These are phyloP conservation scores for Colletotrichum euphorbiae DNA, from an alignment of 2,329 filamentous ascomycete genomes.

Conservation along the genomic window DNA sequence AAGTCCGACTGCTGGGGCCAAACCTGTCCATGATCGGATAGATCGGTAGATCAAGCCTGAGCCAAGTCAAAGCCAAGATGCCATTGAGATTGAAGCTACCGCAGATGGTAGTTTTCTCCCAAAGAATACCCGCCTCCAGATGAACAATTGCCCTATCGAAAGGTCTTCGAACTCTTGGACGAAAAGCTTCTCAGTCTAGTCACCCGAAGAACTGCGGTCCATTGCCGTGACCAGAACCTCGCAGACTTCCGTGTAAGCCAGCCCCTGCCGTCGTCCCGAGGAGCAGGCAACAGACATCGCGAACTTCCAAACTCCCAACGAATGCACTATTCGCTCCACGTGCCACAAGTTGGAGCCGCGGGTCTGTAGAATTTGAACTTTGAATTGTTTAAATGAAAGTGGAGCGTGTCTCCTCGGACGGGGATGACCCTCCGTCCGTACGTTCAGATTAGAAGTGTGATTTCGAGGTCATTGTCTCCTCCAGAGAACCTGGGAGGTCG, in stretches of 20 bases:
- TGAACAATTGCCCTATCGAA: not conserved
- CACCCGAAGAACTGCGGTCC: not conserved
- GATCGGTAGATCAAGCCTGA: slow-evolving; percentile 33
- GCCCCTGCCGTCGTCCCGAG: slow-evolving; percentile 16
- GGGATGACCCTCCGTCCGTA: slow-evolving; percentile 17
- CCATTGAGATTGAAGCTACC: slow-evolving; percentile 16
- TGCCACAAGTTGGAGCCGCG: slow-evolving; percentile 10
- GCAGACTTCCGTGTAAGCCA: slow-evolving; percentile 1
- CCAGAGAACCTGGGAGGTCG: slow-evolving; percentile 12
- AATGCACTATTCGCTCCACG: not conserved
- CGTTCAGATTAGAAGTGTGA: slow-evolving; percentile 10
- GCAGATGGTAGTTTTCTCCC: slow-evolving; percentile 1
- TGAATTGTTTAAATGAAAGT: slow-evolving; percentile 8
- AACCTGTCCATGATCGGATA: slow-evolving; percentile 29
- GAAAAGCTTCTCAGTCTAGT: not conserved
- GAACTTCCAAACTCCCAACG: not conserved
- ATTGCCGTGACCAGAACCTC: not conserved
- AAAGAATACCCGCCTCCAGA: not conserved
- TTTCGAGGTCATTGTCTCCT: slow-evolving; percentile 22
- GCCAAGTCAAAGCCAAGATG: slow-evolving; percentile 37
- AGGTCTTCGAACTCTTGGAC: not conserved
- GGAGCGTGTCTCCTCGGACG: slow-evolving; percentile 1
- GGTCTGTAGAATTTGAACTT: slow-evolving; percentile 24
- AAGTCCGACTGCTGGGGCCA: slow-evolving; percentile 8
- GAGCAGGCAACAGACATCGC: not conserved